These are phyloP conservation scores for Paecilomyces fulvus DNA, from an alignment of 2,329 filamentous ascomycete genomes.

Conservation along the genomic window DNA sequence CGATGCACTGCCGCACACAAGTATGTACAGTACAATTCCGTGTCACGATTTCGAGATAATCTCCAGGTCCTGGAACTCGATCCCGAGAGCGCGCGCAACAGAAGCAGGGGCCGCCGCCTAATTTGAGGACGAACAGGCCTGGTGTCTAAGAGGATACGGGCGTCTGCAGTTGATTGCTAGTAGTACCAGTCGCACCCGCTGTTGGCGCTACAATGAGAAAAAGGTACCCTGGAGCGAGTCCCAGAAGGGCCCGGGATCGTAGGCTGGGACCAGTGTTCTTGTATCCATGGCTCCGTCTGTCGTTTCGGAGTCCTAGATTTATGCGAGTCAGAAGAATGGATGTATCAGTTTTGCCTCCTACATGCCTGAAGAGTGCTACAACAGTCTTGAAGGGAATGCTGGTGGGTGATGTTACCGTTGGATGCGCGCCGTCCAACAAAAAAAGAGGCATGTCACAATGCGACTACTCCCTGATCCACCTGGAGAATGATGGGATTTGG, in stretches of 20 bases:
- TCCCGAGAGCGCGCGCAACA: neutral
- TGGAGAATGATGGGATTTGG: neutral
- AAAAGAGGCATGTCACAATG: slow-evolving; percentile 1
- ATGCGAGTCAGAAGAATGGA: neutral
- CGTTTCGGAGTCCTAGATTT: neutral
- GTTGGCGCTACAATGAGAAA: neutral
- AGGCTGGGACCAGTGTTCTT: neutral
- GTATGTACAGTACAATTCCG: neutral
- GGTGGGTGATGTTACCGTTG: neutral
- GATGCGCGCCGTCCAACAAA: neutral
- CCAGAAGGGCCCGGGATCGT: neutral
- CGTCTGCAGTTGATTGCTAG: neutral
- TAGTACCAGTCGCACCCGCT: neutral
- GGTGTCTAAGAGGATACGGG: neutral
- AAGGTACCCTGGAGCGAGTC: neutral
- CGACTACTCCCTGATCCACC: neutral
- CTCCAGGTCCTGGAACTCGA: neutral
- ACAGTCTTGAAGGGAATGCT: neutral
- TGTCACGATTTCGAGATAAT: neutral
- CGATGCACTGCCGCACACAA: neutral
- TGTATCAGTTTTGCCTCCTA: neutral
- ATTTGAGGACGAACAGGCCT: neutral
- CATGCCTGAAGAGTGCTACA: neutral
- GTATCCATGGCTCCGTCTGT: neutral
- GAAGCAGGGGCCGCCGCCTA: neutral